Conservation (phyloP, 2,329 filamentous ascomycete genomes). For the Diaporthe velutina region DNA sequence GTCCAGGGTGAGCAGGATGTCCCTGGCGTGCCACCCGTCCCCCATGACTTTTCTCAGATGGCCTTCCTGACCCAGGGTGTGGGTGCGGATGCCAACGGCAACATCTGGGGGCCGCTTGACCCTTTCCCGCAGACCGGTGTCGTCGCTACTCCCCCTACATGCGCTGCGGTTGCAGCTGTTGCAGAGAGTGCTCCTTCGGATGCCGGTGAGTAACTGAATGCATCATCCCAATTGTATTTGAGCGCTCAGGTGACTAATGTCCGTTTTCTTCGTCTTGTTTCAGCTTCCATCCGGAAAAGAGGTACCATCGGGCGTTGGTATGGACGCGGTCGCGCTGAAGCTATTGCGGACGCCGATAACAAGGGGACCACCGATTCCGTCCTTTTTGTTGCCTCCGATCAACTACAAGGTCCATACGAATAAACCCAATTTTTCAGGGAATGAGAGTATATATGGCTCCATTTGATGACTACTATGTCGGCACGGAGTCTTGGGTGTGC, state of each 20-base stretch:
- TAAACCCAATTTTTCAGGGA: accelerated
- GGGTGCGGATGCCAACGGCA: constrained; percentile 50
- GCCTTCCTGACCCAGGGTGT: constrained; percentile 52
- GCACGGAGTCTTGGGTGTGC: not conserved
- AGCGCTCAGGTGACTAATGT: constrained; percentile 28
- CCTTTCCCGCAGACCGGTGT: constrained; percentile 55
- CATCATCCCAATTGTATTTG: too few species aligned
- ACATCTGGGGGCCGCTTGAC: constrained; percentile 53
- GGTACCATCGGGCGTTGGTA: constrained; percentile 36
- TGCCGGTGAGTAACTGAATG: not conserved
- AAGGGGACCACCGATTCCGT: constrained; percentile 37
- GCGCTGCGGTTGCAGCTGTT: not conserved
- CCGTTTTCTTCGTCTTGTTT: too few species aligned
- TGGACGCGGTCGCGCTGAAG: constrained; percentile 37
- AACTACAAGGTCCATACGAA: not conserved
- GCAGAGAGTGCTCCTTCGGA: not conserved
- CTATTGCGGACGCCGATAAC: constrained; percentile 39
- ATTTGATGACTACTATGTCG: not conserved
- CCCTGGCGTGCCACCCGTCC: constrained; percentile 50
- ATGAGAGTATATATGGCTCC: accelerated
- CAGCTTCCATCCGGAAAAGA: not conserved
- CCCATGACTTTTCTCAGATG: constrained; percentile 53
- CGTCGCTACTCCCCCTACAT: constrained; percentile 42
- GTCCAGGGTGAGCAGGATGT: constrained; percentile 53
- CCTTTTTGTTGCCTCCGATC: constrained; percentile 16